Evolutionary conservation across 2,329 filamentous ascomycete species (phyloP).

Genomic region (Fusarium sp.): DNA sequence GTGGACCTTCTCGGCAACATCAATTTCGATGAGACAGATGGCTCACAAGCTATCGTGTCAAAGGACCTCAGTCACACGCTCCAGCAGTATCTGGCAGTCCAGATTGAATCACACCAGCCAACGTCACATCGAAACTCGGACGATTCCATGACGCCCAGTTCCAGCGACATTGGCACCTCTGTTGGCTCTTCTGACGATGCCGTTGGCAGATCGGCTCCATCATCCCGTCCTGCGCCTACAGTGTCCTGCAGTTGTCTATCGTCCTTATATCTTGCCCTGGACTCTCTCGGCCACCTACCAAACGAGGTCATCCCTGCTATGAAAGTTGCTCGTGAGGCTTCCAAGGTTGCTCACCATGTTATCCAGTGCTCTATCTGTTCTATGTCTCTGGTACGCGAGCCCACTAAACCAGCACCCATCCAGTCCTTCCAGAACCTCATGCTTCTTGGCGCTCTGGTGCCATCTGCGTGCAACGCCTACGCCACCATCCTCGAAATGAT

Average conservation of each 20-base stretch:
- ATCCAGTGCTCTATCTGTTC: constrained; percentile 63
- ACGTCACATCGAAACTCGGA: constrained; percentile 25
- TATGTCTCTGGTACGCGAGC: constrained; percentile 49
- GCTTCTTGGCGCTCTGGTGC: constrained; percentile 66
- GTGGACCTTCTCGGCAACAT: constrained; percentile 46
- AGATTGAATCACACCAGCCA: constrained; percentile 29
- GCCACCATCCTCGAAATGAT: constrained; percentile 62
- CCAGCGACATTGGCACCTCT: constrained; percentile 39
- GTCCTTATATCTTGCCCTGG: constrained; percentile 60
- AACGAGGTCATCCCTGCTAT: constrained; percentile 57
- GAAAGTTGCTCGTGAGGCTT: constrained; percentile 57
- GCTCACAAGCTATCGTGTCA: constrained; percentile 40
- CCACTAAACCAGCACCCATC: constrained; percentile 52
- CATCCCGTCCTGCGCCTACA: constrained; percentile 42
- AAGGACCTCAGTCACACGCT: constrained; percentile 45
- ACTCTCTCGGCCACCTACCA: constrained; percentile 59
- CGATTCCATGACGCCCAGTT: constrained; percentile 32
- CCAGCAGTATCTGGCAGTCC: constrained; percentile 40
- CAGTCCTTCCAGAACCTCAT: constrained; percentile 66
- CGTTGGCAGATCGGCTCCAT: constrained; percentile 5
- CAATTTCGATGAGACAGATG: constrained; percentile 47
- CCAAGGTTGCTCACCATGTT: constrained; percentile 59
- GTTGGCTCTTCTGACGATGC: constrained; percentile 27
- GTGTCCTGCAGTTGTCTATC: constrained; percentile 59
- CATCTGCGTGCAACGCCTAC: constrained; percentile 67